phyloP scores from a whole-genome alignment of 164 flowering plant species.

The Tinospora cordifolia region DNA sequence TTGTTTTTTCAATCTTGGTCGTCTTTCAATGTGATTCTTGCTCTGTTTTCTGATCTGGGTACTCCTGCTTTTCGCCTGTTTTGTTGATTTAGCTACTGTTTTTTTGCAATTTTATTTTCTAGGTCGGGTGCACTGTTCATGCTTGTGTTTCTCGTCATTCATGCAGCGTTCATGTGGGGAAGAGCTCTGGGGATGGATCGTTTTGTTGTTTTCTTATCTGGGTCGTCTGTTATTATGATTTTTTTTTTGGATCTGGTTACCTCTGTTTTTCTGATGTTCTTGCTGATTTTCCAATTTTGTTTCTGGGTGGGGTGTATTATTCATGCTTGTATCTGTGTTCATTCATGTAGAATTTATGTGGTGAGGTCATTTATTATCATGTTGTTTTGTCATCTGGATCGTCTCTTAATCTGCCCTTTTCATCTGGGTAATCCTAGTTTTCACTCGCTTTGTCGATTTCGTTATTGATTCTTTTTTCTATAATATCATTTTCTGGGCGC shows the following conservation, averaged over 20 bases:
- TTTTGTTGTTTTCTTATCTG: not conserved
- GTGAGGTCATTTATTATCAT: not conserved
- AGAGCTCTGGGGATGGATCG: not conserved
- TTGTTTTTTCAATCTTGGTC: not conserved
- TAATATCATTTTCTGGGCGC: not conserved
- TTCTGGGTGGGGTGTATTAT: not conserved
- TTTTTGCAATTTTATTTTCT: not conserved
- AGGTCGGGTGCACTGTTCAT: not conserved
- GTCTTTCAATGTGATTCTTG: not conserved
- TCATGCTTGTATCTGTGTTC: constrained; percentile 2
- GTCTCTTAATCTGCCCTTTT: not conserved
- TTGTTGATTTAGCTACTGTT: too few species aligned
- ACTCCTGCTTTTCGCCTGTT: not conserved
- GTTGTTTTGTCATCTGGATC: not conserved
- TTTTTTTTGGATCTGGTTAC: not conserved
- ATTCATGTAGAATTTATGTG: not conserved
- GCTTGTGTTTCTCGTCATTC: constrained; percentile 1
- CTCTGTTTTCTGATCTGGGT: constrained; percentile 3
- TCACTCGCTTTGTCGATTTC: not conserved
- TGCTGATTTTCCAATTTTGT: not conserved
- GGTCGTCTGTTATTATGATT: not conserved
- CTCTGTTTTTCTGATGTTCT: not conserved
- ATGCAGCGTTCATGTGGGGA: not conserved
- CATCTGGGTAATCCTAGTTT: not conserved
- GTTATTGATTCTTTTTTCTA: not conserved